Percentiles rank a stretch among this genome's conserved stretches.
Evolutionary conservation across 2,329 filamentous ascomycete species (phyloP).

Genomic region (Cladosporium sphaerospermum): DNA sequence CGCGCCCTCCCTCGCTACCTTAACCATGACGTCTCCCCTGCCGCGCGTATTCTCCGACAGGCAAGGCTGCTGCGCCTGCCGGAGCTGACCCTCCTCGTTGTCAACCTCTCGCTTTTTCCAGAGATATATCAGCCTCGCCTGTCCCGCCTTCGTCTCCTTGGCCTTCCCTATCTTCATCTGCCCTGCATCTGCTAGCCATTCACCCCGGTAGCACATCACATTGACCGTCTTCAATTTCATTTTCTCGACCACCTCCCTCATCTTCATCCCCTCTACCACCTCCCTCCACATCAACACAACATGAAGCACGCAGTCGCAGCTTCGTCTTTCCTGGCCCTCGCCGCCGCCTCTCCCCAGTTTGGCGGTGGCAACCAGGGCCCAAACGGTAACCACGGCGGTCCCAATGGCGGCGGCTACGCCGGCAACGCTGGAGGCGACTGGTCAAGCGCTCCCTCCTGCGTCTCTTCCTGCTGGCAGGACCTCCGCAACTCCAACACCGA

Average conservation of each 20-base stretch:
- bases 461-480: slow-evolving; percentile 13
- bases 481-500: slow-evolving; percentile 12
- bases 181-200: neutral
- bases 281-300: neutral
- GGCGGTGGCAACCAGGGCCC: slow-evolving; percentile 2
- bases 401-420: neutral
- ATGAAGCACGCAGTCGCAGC: slow-evolving; percentile 11
- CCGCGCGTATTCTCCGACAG: slow-evolving; percentile 12
- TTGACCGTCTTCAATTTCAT: neutral
- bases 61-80: slow-evolving; percentile 1
- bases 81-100: neutral
- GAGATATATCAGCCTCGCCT: slow-evolving; percentile 1
- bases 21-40: slow-evolving; percentile 6
- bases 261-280: neutral
- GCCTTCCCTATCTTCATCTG: neutral
- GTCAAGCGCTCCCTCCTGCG: slow-evolving; percentile 5
- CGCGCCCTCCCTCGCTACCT: neutral
- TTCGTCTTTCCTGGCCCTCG: slow-evolving; percentile 8
- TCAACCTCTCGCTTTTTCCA: slow-evolving; percentile 7
- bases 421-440: neutral
- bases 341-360: slow-evolving; percentile 10
- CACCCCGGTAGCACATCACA: slow-evolving; percentile 8
- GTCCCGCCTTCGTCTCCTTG: neutral
- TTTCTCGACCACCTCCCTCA: neutral
- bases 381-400: neutral